Percentiles rank a stretch among this genome's conserved stretches.
Evolutionary conservation across 352 stramenopile species (phyloP).

Genomic region (Pythium plurisporium): DNA sequence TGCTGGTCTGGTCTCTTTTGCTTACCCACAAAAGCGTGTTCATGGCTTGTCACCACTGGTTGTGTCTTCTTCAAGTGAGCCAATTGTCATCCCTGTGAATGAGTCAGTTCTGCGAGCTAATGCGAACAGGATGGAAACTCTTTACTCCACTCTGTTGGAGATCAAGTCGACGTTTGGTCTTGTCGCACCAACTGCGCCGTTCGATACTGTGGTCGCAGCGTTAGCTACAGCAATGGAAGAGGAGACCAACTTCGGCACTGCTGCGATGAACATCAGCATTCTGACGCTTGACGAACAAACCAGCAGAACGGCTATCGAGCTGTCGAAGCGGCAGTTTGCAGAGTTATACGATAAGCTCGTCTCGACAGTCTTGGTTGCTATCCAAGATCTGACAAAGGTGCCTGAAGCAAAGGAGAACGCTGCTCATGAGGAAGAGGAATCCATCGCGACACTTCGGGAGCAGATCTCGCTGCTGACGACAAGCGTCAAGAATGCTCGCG

Average conservation of each 20-base stretch:
- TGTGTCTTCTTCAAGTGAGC: neutral
- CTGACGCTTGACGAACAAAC: constrained; percentile 5
- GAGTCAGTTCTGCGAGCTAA: constrained; percentile 13
- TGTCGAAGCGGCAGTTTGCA: constrained; percentile 40
- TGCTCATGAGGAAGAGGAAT: constrained; percentile 24
- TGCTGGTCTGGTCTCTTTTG: constrained; percentile 44
- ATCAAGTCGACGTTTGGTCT: constrained; percentile 11
- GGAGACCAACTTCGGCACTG: constrained; percentile 7
- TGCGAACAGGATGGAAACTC: constrained; percentile 9
- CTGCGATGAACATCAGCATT: constrained; percentile 1
- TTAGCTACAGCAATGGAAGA: constrained; percentile 3
- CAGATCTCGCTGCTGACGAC: constrained; percentile 44
- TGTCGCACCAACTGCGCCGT: constrained; percentile 22
- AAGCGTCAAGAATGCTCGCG: constrained; percentile 61
- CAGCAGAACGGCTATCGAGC: constrained; percentile 1
- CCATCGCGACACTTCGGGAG: constrained; percentile 31
- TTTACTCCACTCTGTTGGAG: constrained; percentile 1
- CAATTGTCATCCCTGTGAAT: constrained; percentile 17
- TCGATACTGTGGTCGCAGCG: constrained; percentile 15
- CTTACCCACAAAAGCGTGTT: constrained; percentile 46
- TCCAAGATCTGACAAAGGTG: constrained; percentile 72
- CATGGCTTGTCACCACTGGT: constrained; percentile 59
- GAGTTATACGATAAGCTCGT: constrained; percentile 65
- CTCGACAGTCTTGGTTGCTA: constrained; percentile 69
- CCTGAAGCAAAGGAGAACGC: constrained; percentile 18